Evolutionary conservation across 2,329 filamentous ascomycete species (phyloP).

Genomic region (Colletotrichum liriopes): DNA sequence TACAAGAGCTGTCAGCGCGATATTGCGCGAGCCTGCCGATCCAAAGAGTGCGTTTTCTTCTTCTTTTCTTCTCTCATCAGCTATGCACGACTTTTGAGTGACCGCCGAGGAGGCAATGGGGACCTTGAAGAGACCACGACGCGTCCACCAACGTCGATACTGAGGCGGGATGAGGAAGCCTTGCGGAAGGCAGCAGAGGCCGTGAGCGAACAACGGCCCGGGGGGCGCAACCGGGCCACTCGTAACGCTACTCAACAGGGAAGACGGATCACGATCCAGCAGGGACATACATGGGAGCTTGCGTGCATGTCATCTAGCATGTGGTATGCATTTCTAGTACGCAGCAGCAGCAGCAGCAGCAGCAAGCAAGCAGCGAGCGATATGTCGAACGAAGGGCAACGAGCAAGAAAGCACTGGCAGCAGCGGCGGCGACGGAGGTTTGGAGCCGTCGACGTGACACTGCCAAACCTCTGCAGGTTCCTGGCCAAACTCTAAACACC

Average conservation of each 20-base stretch:
- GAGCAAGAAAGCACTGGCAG: slow-evolving; percentile 37
- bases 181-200: slow-evolving; percentile 15
- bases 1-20: slow-evolving; percentile 10
- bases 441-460: slow-evolving; percentile 29
- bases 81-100: background rate
- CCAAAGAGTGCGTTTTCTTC: background rate
- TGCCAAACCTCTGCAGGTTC: slow-evolving; percentile 32
- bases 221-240: background rate
- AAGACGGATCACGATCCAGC: slow-evolving; percentile 32
- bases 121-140: background rate
- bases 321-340: slow-evolving; percentile 1
- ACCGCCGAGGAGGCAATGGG: background rate
- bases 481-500: slow-evolving; percentile 32
- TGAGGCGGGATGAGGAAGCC: slow-evolving; percentile 8
- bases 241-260: slow-evolving; percentile 16
- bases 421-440: slow-evolving; percentile 14
- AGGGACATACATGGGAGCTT: slow-evolving; percentile 16
- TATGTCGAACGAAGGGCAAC: slow-evolving; percentile 5
- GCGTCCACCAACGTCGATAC: background rate
- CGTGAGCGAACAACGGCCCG: background rate
- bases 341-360: background rate
- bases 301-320: slow-evolving; percentile 7
- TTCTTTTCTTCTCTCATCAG: background rate
- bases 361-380: slow-evolving; percentile 9
- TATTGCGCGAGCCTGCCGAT: background rate